Percentiles rank a stretch among this genome's conserved stretches.
These are phyloP conservation scores for Suillus discolor DNA, from an alignment of 768 basidiomycete species.

Conservation along the genomic window DNA sequence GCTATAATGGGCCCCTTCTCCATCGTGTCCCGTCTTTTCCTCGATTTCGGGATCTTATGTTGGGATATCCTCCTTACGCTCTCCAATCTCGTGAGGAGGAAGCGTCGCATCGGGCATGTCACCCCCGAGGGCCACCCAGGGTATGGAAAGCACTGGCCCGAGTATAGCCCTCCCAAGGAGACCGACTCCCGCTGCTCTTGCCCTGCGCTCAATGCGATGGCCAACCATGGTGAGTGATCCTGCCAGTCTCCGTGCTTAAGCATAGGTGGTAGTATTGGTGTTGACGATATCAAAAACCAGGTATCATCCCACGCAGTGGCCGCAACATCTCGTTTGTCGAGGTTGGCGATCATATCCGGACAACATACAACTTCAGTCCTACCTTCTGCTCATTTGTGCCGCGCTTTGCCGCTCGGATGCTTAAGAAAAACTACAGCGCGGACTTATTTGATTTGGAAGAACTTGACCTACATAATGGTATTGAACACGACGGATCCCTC, in stretches of 20 bases:
- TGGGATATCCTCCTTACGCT: constrained; percentile 59
- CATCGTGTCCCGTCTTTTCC: neutral
- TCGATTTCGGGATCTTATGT: constrained; percentile 33
- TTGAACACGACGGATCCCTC: constrained; percentile 38
- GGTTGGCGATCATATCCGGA: constrained; percentile 41
- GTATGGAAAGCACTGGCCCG: constrained; percentile 68
- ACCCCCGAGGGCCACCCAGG: constrained; percentile 59
- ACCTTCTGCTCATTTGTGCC: constrained; percentile 72
- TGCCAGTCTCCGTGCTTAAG: neutral
- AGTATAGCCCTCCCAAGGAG: constrained; percentile 55
- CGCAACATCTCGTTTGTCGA: constrained; percentile 66
- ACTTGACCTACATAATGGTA: constrained; percentile 69
- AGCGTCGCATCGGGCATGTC: constrained; percentile 49
- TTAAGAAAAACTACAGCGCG: constrained; percentile 54
- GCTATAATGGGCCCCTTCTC: neutral
- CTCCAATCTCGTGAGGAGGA: constrained; percentile 53
- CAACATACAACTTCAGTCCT: constrained; percentile 70
- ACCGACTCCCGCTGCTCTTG: constrained; percentile 75
- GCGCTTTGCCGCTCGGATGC: constrained; percentile 56
- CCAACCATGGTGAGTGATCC: constrained; percentile 67
- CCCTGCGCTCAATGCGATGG: constrained; percentile 78
- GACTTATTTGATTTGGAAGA: constrained; percentile 69
- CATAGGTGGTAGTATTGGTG: neutral
- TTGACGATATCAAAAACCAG: constrained; percentile 15
- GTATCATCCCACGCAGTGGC: constrained; percentile 61